phyloP scores from a whole-genome alignment of 768 basidiomycete genomes.

The Lactifluus rugatus region DNA sequence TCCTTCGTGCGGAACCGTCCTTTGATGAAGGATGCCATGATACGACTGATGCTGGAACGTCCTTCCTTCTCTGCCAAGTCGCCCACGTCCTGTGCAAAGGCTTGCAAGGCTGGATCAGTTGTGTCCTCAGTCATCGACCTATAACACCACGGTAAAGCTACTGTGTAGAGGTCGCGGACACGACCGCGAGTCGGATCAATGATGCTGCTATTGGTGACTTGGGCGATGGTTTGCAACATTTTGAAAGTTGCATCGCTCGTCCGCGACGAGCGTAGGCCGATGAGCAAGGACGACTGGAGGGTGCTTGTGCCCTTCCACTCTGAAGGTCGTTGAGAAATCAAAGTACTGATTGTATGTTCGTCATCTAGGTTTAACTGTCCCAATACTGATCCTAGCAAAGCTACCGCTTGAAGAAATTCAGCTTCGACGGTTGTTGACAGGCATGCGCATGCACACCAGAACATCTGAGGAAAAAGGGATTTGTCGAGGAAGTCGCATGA shows the following conservation, averaged over 20 bases:
- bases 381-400: slow-evolving; percentile 56
- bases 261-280: slow-evolving; percentile 69
- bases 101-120: slow-evolving; percentile 48
- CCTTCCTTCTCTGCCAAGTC: slow-evolving; percentile 62
- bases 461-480: slow-evolving; percentile 67
- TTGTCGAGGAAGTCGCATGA: slow-evolving; percentile 46
- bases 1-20: slow-evolving; percentile 84
- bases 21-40: slow-evolving; percentile 85
- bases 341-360: slow-evolving; percentile 50
- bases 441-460: slow-evolving; percentile 78
- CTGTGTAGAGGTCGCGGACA: slow-evolving; percentile 72
- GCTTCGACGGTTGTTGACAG: slow-evolving; percentile 73
- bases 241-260: slow-evolving; percentile 60
- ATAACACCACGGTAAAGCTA: slow-evolving; percentile 82
- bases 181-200: slow-evolving; percentile 65
- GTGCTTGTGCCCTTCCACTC: slow-evolving; percentile 59
- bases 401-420: slow-evolving; percentile 64
- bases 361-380: slow-evolving; percentile 65
- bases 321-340: slow-evolving; percentile 56
- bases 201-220: slow-evolving; percentile 49
- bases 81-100: slow-evolving; percentile 66
- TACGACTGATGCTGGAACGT: slow-evolving; percentile 69
- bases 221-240: slow-evolving; percentile 53
- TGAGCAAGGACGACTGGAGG: slow-evolving; percentile 62
- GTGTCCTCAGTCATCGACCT: slow-evolving; percentile 62